Percentiles rank a stretch among this genome's conserved stretches.
Conservation (phyloP, 1,284 basidiomycete genomes). For the Garcileccinum viscosum region DNA sequence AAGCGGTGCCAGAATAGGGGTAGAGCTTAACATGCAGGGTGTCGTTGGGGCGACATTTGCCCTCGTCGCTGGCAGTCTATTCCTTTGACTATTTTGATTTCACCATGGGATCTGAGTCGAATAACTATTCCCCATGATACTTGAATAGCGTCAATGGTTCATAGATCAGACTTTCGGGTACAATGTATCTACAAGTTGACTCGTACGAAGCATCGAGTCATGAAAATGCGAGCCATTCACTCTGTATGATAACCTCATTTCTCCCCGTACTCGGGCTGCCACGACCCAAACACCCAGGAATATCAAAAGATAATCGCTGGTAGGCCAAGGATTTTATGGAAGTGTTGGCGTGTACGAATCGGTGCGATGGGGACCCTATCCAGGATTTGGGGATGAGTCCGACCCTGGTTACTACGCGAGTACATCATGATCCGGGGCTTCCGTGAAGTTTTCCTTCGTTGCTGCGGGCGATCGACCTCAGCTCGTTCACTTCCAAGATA, state of each 20-base stretch:
- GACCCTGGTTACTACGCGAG: neutral
- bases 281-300: neutral
- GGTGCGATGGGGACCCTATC: too few relatives aligned
- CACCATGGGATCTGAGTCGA: neutral
- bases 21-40: conserved; percentile 8
- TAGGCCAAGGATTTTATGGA: too few relatives aligned
- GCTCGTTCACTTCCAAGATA: neutral
- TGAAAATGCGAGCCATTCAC: neutral
- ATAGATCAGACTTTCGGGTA: neutral
- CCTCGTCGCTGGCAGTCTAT: conserved; percentile 11
- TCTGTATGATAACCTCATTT: neutral
- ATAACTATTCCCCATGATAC: neutral
- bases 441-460: neutral
- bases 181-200: neutral
- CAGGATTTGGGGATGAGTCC: too few relatives aligned
- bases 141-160: neutral
- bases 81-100: conserved; percentile 9
- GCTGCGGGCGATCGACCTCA: neutral
- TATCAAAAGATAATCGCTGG: neutral
- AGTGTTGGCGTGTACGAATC: too few relatives aligned
- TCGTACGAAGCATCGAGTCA: neutral
- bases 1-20: conserved; percentile 6
- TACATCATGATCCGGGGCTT: neutral
- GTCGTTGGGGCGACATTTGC: conserved; percentile 19
- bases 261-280: neutral